phyloP scores from a whole-genome alignment of 345 rosid species.

The Citrus hindsii region DNA sequence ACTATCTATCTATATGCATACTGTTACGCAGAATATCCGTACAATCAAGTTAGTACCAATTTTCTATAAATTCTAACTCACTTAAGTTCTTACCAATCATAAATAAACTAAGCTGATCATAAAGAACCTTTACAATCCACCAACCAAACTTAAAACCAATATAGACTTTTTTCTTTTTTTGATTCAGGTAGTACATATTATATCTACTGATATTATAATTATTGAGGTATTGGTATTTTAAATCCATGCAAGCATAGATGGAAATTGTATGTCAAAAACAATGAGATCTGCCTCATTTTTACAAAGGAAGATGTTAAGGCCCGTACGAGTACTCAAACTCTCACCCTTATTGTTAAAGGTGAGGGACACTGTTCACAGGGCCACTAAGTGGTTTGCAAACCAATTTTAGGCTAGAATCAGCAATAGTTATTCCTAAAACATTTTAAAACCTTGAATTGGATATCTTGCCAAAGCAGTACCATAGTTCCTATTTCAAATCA shows the following conservation, averaged over 20 bases:
- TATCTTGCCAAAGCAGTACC: neutral
- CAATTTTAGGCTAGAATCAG: neutral
- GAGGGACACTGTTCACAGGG: neutral
- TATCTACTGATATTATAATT: too few species aligned
- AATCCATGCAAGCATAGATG: too few species aligned
- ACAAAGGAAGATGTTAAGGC: neutral
- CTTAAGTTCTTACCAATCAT: neutral
- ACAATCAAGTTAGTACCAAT: neutral
- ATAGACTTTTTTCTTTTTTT: too few species aligned
- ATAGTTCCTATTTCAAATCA: neutral
- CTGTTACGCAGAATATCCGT: neutral
- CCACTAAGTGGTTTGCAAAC: neutral
- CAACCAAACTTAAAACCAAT: neutral
- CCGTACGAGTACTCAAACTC: neutral
- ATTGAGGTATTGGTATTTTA: too few species aligned
- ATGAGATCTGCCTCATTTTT: too few species aligned
- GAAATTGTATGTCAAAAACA: too few species aligned
- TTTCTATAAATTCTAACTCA: neutral
- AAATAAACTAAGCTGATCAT: neutral
- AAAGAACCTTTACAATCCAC: neutral
- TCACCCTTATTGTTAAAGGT: neutral
- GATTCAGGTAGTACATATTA: too few species aligned
- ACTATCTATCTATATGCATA: neutral
- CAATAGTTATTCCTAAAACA: neutral
- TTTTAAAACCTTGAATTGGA: neutral